These are phyloP conservation scores for Sonneratia caseolaris DNA, from an alignment of 345 rosid genomes.

Conservation along the genomic window DNA sequence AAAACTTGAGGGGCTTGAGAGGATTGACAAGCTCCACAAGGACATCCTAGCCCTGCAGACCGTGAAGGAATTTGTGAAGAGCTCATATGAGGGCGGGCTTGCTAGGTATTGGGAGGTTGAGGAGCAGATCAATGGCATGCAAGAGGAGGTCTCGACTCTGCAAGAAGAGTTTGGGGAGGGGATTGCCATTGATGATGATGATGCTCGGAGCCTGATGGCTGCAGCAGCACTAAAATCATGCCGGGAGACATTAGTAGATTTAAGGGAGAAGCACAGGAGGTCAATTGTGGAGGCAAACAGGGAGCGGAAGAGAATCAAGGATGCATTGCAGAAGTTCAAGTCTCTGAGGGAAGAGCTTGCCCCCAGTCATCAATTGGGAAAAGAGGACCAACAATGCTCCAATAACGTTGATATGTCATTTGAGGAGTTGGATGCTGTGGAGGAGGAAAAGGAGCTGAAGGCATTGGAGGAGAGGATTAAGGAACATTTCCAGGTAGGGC, in stretches of 20 bases:
- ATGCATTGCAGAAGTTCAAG: conserved; percentile 38
- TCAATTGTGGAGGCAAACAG: conserved; percentile 41
- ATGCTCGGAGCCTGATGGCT: conserved; percentile 73
- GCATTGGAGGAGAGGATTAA: conserved; percentile 38
- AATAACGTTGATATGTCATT: conserved; percentile 15
- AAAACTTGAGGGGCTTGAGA: conserved; percentile 48
- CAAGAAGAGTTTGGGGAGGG: conserved; percentile 81
- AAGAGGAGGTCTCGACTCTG: conserved; percentile 49
- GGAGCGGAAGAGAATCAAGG: conserved; percentile 41
- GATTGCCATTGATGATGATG: conserved; percentile 68
- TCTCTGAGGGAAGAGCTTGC: conserved; percentile 34
- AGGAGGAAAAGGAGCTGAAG: conserved; percentile 36
- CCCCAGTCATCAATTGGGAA: conserved; percentile 12
- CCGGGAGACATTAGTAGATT: conserved; percentile 49
- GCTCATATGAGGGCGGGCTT: conserved; percentile 64
- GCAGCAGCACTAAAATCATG: conserved; percentile 71
- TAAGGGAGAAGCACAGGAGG: conserved; percentile 62
- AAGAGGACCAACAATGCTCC: conserved; percentile 1
- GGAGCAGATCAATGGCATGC: conserved; percentile 47
- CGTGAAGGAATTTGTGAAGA: conserved; percentile 78
- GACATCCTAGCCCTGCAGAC: conserved; percentile 68
- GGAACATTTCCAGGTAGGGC: conserved; percentile 45
- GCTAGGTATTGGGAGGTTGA: conserved; percentile 75
- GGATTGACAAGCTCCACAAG: conserved; percentile 76
- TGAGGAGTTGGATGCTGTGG: conserved; percentile 24